Percentiles rank a stretch among this genome's conserved stretches.
Evolutionary conservation across 2,329 filamentous ascomycete genomes (phyloP).

Genomic region (Aspergillus floridensis): DNA sequence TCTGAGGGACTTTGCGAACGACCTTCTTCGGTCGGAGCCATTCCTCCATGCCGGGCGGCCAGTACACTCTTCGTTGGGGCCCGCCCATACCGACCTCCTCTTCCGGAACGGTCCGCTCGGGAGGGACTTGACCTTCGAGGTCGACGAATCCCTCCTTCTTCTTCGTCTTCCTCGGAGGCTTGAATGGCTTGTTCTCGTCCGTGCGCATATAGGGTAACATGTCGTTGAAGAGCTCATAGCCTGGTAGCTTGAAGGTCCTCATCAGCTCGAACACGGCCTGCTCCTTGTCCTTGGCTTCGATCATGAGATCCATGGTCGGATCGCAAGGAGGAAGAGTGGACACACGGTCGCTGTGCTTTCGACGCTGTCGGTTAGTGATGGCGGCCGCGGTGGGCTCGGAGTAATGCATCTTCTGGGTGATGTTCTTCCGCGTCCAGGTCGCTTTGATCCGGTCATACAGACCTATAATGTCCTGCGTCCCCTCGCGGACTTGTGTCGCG

Average conservation of each 20-base stretch:
- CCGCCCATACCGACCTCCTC: conserved; percentile 86
- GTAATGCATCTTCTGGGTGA: conserved; percentile 96
- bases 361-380: conserved; percentile 71
- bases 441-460: conserved; percentile 74
- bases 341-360: conserved; percentile 83
- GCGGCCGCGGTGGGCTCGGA: conserved; percentile 76
- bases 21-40: conserved; percentile 80
- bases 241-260: conserved; percentile 80
- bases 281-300: conserved; percentile 97
- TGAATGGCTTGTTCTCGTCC: conserved; percentile 68
- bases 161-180: conserved; percentile 48
- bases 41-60: conserved; percentile 85
- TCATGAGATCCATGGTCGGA: conserved; percentile 92
- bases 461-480: conserved; percentile 74
- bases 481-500: conserved; percentile 68
- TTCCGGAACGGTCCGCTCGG: conserved; percentile 52
- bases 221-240: conserved; percentile 71
- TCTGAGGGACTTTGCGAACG: conserved; percentile 23
- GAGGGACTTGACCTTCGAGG: conserved; percentile 45
- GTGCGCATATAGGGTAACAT: conserved; percentile 72
- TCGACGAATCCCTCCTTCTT: conserved; percentile 42
- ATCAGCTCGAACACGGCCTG: conserved; percentile 94
- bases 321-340: conserved; percentile 77
- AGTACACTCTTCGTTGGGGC: conserved; percentile 76
- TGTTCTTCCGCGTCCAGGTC: conserved; percentile 80